Evolutionary conservation across 1,284 basidiomycete species (phyloP), one percentile per base, ranked within the genome.

Genomic region (Peniophora sp.): DNA sequence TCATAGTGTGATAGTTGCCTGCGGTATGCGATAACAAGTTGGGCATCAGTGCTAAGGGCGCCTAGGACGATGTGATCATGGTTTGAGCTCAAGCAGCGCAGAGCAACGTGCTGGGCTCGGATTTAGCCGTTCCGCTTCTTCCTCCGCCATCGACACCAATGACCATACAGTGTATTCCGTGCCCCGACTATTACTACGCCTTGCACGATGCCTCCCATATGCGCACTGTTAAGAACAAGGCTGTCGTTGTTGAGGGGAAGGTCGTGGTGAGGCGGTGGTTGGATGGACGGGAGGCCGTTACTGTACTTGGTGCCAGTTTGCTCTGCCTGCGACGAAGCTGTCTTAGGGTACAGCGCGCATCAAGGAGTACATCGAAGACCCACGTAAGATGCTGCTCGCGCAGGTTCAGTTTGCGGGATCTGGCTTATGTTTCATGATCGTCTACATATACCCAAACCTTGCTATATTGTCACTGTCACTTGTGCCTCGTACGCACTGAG

Each of bases 171-270:
- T n/a, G n/a, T 98, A 47, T 97, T 89, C 65, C 96, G 96, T 49
- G 99, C 96, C 35, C 96, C 96, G 48, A 95, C 94, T 67, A 95
- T 99, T 73, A 99, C 98, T 77, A 74, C 96, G 52, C 96, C 96
- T 19, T 96, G 98, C 68, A 75, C 92, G 43, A 96, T 53, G 95
- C 98, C 20, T 79, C 98, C 52, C 92, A 87, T 80, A 98, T 98
- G 93, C 96, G 98, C 73, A 65, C 93, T 22, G 94, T 97, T 77
- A 97, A 96, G 71, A 93, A 98, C 59, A 86, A 83, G 62, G 81
- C 97, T 1, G 93, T 95, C 46, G 96, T 97, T 36, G 90, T 97
- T 49, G 75, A 96, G 60, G 92, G 93, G 35, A 85, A 97, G 73
- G 91, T 97, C 59, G 95, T 96, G 62, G 88, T 98, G 65, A 85